phyloP scores from a whole-genome alignment of 2,329 filamentous ascomycete species.

The Talaromyces amestolkiae region DNA sequence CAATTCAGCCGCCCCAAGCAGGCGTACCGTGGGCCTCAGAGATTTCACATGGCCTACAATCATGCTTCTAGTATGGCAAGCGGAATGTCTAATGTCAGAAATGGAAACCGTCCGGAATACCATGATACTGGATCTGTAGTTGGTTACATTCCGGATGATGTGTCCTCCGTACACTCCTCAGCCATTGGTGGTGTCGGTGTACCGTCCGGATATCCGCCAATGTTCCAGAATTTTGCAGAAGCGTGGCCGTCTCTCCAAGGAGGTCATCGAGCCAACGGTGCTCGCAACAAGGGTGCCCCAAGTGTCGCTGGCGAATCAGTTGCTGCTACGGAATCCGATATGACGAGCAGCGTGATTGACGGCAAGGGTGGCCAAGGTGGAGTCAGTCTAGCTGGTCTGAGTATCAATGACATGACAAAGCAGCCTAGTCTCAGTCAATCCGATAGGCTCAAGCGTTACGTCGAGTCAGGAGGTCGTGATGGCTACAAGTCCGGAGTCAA shows the following conservation, averaged over 20 bases:
- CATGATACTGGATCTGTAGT: slow-evolving; percentile 83
- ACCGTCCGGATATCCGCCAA: slow-evolving; percentile 79
- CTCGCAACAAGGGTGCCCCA: slow-evolving; percentile 64
- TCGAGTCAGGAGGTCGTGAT: slow-evolving; percentile 75
- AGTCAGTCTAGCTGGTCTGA: slow-evolving; percentile 82
- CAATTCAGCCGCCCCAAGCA: slow-evolving; percentile 95
- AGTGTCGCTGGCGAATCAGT: slow-evolving; percentile 91
- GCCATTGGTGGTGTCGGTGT: slow-evolving; percentile 82
- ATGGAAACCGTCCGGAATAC: slow-evolving; percentile 52
- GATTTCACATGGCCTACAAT: slow-evolving; percentile 77
- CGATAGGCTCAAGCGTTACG: slow-evolving; percentile 90
- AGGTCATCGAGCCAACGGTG: slow-evolving; percentile 61
- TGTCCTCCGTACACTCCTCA: slow-evolving; percentile 92
- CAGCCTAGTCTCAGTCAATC: slow-evolving; percentile 73
- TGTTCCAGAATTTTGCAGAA: slow-evolving; percentile 94
- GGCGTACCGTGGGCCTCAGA: slow-evolving; percentile 82
- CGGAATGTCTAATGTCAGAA: slow-evolving; percentile 52
- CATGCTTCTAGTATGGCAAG: slow-evolving; percentile 61
- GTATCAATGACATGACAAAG: slow-evolving; percentile 68
- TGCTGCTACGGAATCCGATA: slow-evolving; percentile 85
- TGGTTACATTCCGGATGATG: slow-evolving; percentile 94
- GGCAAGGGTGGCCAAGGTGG: slow-evolving; percentile 78
- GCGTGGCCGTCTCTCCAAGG: slow-evolving; percentile 82
- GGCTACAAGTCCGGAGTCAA: slow-evolving; percentile 50
- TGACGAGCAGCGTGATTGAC: slow-evolving; percentile 72